phyloP scores from a whole-genome alignment of 441 rosid genomes.

The Populus hybrid region DNA sequence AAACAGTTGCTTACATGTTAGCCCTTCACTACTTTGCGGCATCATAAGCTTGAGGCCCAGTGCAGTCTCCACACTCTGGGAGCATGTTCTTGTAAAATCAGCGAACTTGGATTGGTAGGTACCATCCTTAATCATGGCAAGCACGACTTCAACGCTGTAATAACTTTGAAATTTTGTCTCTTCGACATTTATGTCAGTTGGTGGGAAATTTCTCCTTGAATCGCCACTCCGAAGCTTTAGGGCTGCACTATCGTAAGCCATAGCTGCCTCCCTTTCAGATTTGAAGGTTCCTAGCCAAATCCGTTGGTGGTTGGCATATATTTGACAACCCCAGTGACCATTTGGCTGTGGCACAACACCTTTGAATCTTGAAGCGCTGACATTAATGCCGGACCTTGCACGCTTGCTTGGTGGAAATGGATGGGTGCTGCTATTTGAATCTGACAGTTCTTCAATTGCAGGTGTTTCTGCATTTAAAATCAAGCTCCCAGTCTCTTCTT shows the following conservation, averaged over 20 bases:
- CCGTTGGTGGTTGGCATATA: conserved; percentile 47
- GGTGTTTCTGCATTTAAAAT: conserved; percentile 24
- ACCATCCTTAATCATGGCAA: conserved; percentile 55
- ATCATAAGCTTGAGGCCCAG: conserved; percentile 15
- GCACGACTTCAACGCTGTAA: conserved; percentile 36
- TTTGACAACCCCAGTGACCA: conserved; percentile 71
- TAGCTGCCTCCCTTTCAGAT: conserved; percentile 54
- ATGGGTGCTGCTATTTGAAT: conserved; percentile 34
- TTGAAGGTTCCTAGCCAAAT: conserved; percentile 73
- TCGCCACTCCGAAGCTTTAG: conserved; percentile 47
- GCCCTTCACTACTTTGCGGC: conserved; percentile 12
- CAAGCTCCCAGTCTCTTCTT: conserved; percentile 26
- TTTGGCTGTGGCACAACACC: conserved; percentile 57
- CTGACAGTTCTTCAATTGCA: conserved; percentile 25
- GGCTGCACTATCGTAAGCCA: conserved; percentile 67
- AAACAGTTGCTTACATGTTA: conserved; percentile 46
- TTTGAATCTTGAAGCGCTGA: conserved; percentile 33
- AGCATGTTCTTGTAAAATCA: conserved; percentile 23
- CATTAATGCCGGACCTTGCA: conserved; percentile 5
- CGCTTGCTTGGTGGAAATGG: conserved; percentile 19
- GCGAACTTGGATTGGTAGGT: conserved; percentile 40
- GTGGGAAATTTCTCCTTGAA: conserved; percentile 37
- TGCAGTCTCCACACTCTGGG: conserved; percentile 12
- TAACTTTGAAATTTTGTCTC: conserved; percentile 46
- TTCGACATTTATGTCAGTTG: conserved; percentile 21